These are phyloP conservation scores for Corymbia calophylla DNA, from an alignment of 441 rosid species.

Conservation along the genomic window DNA sequence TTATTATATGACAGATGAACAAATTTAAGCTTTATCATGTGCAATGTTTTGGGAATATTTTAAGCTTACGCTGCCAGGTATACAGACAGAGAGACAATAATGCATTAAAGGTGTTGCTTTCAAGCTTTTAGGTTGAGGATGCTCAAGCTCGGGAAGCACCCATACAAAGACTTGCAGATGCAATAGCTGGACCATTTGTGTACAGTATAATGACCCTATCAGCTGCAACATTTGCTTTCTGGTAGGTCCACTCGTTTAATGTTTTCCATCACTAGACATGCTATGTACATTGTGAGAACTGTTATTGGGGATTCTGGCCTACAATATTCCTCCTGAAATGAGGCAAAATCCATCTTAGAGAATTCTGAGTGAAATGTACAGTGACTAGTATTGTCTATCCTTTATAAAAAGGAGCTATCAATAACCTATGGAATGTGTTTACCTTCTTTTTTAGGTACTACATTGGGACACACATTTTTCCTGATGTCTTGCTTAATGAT, in stretches of 20 bases:
- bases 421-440: neutral
- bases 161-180: conserved; percentile 89
- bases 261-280: neutral
- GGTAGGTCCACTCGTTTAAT: conserved; percentile 37
- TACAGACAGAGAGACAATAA: neutral
- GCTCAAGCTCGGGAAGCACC: conserved; percentile 97
- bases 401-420: neutral
- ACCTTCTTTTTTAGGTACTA: conserved; percentile 57
- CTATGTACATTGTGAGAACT: neutral
- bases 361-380: neutral
- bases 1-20: neutral
- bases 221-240: conserved; percentile 85
- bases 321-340: neutral
- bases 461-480: conserved; percentile 75
- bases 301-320: neutral
- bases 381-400: neutral
- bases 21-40: neutral
- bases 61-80: neutral
- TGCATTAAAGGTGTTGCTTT: neutral
- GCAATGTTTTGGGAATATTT: neutral
- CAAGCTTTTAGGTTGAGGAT: conserved; percentile 71
- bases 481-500: conserved; percentile 91
- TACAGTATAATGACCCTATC: conserved; percentile 79
- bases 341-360: neutral
- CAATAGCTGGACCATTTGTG: conserved; percentile 95